These are phyloP conservation scores for Prorocentrum cordatum DNA, from an alignment of 169 alveolate genomes.

Conservation along the genomic window DNA sequence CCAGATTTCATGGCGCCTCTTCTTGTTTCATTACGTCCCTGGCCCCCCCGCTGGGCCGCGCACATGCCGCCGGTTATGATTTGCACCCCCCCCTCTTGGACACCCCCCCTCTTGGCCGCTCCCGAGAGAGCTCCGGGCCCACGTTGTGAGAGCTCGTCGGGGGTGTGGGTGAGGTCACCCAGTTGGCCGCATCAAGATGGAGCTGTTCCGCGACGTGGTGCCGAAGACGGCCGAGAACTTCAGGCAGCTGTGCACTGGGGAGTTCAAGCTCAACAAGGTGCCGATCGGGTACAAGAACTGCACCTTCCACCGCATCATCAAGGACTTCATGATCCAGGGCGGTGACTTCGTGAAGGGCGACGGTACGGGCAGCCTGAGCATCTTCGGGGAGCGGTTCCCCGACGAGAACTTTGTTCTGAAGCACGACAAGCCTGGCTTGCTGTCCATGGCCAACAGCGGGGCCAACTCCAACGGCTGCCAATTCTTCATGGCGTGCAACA, in stretches of 20 bases:
- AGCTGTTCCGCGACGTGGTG: slow-evolving; percentile 86
- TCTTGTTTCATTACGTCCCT: too few relatives aligned
- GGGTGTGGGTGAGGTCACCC: slow-evolving; percentile 75
- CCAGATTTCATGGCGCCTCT: too few relatives aligned
- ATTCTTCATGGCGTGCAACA: slow-evolving; percentile 91
- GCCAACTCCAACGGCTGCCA: slow-evolving; percentile 85
- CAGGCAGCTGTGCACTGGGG: slow-evolving; percentile 97
- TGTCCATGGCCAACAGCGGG: slow-evolving; percentile 89
- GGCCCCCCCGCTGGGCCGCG: too few relatives aligned
- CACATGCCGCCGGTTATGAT: too few relatives aligned
- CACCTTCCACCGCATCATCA: slow-evolving; percentile 89
- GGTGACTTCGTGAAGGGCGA: slow-evolving; percentile 95
- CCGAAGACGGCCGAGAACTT: slow-evolving; percentile 98
- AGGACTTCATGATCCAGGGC: slow-evolving; percentile 83
- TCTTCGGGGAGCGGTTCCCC: slow-evolving; percentile 89
- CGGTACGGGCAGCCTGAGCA: slow-evolving; percentile 91
- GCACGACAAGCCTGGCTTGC: slow-evolving; percentile 88
- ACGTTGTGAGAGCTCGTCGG: too few relatives aligned
- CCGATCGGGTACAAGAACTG: slow-evolving; percentile 85
- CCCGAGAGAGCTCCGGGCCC: too few relatives aligned
- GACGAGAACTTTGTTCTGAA: slow-evolving; percentile 86
- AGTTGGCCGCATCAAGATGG: slow-evolving; percentile 89
- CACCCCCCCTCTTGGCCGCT: too few relatives aligned
- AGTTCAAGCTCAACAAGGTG: slow-evolving; percentile 78
- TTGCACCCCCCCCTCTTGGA: too few relatives aligned